phyloP scores from a whole-genome alignment of 495 filamentous ascomycete species.

The Clavariopsis aquatica region DNA sequence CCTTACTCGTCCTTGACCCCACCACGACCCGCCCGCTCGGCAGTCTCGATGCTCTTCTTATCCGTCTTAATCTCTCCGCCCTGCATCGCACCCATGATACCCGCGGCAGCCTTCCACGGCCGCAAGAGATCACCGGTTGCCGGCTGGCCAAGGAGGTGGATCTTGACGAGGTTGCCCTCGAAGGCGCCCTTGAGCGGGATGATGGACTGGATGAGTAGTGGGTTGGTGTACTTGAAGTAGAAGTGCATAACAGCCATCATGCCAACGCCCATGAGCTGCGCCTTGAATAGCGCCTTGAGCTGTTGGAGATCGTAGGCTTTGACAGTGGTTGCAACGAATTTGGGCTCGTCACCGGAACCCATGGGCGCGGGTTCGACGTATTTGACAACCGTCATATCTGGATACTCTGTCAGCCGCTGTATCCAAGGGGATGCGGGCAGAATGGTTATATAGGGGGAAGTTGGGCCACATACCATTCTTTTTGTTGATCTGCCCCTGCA shows the following conservation, averaged over 20 bases:
- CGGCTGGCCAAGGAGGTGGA: constrained; percentile 88
- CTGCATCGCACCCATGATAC: constrained; percentile 72
- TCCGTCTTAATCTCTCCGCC: constrained; percentile 79
- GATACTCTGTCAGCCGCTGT: background rate
- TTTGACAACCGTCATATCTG: constrained; percentile 96
- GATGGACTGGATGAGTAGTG: constrained; percentile 96
- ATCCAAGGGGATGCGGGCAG: background rate
- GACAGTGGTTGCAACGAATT: constrained; percentile 92
- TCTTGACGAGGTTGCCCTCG: constrained; percentile 93
- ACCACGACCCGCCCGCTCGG: constrained; percentile 46
- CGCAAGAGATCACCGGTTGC: constrained; percentile 88
- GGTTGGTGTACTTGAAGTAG: constrained; percentile 99
- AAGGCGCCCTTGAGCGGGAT: constrained; percentile 94
- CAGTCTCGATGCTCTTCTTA: constrained; percentile 78
- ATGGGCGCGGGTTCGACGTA: constrained; percentile 94
- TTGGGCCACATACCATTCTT: constrained; percentile 78
- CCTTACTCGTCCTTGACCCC: constrained; percentile 49
- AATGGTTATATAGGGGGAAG: background rate
- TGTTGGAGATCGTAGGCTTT: constrained; percentile 89
- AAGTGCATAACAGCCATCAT: constrained; percentile 99
- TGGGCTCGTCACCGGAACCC: constrained; percentile 88
- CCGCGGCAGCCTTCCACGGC: constrained; percentile 85
- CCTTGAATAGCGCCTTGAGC: constrained; percentile 77
- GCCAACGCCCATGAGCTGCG: constrained; percentile 88
- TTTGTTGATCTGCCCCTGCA: constrained; percentile 76